Evolutionary conservation across 768 basidiomycete species (phyloP), one percentile per base, ranked within the genome.

Genomic region (Gloeopeniophorella convolvens): DNA sequence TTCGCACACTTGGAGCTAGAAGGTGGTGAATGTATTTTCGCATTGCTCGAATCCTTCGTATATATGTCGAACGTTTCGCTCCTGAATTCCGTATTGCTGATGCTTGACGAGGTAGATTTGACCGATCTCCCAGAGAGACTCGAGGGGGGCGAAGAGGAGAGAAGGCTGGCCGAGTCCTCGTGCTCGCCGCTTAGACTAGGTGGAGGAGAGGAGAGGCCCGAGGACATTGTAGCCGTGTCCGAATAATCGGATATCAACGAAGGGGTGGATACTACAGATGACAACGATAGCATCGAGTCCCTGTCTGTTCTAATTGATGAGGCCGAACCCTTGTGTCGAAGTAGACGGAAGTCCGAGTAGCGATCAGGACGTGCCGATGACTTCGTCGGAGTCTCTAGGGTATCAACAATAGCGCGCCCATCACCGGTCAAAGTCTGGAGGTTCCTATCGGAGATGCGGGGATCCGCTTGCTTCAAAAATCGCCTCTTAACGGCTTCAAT

Each of bases 401-500:
- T 2, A 23, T 48, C 46, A 5, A 34, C 35, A 11, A 31, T 26
- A 16, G 26, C 15, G 23, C 36, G 35, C 42, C 34, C 10, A 8
- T 35, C 23, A 37, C 45, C 45, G 20, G 31, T 43, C 18, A 42
- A 26, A 23, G 21, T 40, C 16, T 48, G 41, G 5, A 60, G 47
- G 57, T 32, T 45, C 43, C 46, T 59, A 31, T 42, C 61, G 49
- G 13, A 59, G 55, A 62, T 59, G 12, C 68, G 63, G 8, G 68
- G 58, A 20, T 53, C 42, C 2, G 54, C 57, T 56, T 65, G 69
- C 41, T 62, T 63, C 45, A 79, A 63, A 56, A 82, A 76, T 33
- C 79, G 68, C 57, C 66, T 71, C 64, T 82, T 85, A 78, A 83
- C 79, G 58, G 81, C 77, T 61, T 82, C 76, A 39, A 82, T 68